These are phyloP conservation scores for Zasmidium cellare DNA, from an alignment of 2,329 filamentous ascomycete species.

Conservation along the genomic window DNA sequence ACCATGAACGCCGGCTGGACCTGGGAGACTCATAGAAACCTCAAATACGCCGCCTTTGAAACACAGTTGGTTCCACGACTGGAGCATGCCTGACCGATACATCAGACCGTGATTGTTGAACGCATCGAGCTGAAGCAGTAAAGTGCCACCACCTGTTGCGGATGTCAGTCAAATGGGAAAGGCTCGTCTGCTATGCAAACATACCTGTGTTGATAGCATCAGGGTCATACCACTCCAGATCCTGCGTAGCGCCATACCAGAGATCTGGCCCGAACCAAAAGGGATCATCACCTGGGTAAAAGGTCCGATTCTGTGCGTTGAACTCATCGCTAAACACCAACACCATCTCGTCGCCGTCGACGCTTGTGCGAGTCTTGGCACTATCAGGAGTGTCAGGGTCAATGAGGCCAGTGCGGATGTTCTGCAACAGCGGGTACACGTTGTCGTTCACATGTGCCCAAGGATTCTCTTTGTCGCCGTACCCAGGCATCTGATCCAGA, in stretches of 20 bases:
- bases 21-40: constrained; percentile 54
- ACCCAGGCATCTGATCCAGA: constrained; percentile 40
- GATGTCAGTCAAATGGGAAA: constrained; percentile 6
- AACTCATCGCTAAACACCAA: constrained; percentile 73
- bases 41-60: constrained; percentile 57
- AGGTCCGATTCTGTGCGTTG: constrained; percentile 65
- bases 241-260: constrained; percentile 69
- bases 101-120: constrained; percentile 62
- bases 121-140: constrained; percentile 63
- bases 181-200: background rate
- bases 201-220: constrained; percentile 53
- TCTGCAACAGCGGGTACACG: constrained; percentile 49
- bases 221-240: constrained; percentile 59
- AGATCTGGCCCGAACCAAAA: constrained; percentile 68
- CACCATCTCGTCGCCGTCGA: constrained; percentile 61
- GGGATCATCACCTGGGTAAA: constrained; percentile 70
- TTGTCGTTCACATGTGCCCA: constrained; percentile 52
- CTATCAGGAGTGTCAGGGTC: constrained; percentile 66
- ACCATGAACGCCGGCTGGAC: constrained; percentile 50
- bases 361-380: constrained; percentile 56
- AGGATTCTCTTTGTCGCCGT: constrained; percentile 26
- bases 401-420: constrained; percentile 56
- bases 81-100: constrained; percentile 54
- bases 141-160: constrained; percentile 31
- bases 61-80: constrained; percentile 55